A percentile compares a stretch with the other conserved stretches of the same genome.
These are phyloP conservation scores for Pestalotiopsis sp. DNA, from an alignment of 2,329 filamentous ascomycete species.

Conservation along the genomic window DNA sequence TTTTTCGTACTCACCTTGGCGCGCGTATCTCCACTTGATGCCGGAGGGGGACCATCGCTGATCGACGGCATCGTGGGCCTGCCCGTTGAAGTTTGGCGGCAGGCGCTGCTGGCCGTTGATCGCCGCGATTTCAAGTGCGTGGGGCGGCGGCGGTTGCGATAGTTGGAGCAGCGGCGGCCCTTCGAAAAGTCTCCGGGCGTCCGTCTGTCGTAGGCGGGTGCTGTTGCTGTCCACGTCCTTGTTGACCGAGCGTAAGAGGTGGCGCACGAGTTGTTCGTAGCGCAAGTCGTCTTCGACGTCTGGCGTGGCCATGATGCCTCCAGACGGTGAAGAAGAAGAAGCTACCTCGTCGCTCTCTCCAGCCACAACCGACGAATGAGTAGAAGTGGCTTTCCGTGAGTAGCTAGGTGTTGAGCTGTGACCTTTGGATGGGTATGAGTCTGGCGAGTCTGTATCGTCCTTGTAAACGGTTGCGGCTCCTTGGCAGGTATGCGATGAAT, in stretches of 20 bases:
- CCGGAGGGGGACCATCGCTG: constrained; percentile 13
- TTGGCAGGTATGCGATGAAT: neutral
- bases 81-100: constrained; percentile 1
- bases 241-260: neutral
- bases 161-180: neutral
- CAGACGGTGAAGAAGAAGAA: neutral
- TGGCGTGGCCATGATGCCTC: neutral
- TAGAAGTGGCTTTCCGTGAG: neutral
- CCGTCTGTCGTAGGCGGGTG: neutral
- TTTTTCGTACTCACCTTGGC: constrained; percentile 12
- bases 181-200: neutral
- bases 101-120: neutral
- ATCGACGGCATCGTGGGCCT: constrained; percentile 7
- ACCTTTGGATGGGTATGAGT: neutral
- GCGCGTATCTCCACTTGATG: constrained; percentile 17
- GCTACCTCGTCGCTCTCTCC: neutral
- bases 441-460: neutral
- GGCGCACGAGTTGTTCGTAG: neutral
- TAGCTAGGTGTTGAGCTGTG: neutral
- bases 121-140: neutral
- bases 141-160: neutral
- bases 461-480: neutral
- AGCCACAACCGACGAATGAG: neutral
- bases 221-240: neutral
- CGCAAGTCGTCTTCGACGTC: neutral